A percentile compares a stretch with the other conserved stretches of the same genome.
Evolutionary conservation across 768 basidiomycete genomes (phyloP).

Genomic region (Agaricus bisporus): DNA sequence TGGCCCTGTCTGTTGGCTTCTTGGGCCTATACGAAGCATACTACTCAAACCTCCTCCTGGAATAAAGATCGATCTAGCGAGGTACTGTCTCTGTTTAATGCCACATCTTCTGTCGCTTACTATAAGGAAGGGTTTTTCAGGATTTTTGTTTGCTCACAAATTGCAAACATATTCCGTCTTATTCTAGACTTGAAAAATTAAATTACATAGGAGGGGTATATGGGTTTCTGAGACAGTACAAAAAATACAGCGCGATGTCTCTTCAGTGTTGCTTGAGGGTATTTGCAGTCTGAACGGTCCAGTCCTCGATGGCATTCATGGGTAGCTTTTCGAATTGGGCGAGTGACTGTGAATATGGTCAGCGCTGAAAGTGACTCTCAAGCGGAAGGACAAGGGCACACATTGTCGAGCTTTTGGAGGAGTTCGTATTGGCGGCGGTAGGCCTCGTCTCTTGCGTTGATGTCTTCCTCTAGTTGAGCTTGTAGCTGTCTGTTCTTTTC

Average conservation of each 20-base stretch:
- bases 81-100: too few species aligned
- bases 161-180: too few species aligned
- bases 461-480: slow-evolving; percentile 42
- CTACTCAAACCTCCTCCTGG: too few species aligned
- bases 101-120: too few species aligned
- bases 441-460: slow-evolving; percentile 35
- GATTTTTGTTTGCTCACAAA: too few species aligned
- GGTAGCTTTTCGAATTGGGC: slow-evolving; percentile 50
- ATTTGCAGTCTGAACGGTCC: slow-evolving; percentile 46
- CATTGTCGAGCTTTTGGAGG: slow-evolving; percentile 49
- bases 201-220: too few species aligned
- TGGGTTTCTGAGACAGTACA: too few species aligned
- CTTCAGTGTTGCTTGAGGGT: slow-evolving; percentile 24
- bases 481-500: slow-evolving; percentile 45
- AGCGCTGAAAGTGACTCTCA: not conserved
- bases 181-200: too few species aligned
- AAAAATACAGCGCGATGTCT: not conserved
- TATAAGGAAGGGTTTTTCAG: too few species aligned
- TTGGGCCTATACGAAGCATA: not conserved
- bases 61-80: too few species aligned
- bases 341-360: slow-evolving; percentile 21
- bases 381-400: slow-evolving; percentile 19
- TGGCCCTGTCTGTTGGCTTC: not conserved
- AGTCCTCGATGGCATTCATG: slow-evolving; percentile 54
- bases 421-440: slow-evolving; percentile 30